A percentile compares a stretch with the other conserved stretches of the same genome.
These are phyloP conservation scores for Gynandropsis gynandra DNA, from an alignment of 345 rosid species.

Conservation along the genomic window DNA sequence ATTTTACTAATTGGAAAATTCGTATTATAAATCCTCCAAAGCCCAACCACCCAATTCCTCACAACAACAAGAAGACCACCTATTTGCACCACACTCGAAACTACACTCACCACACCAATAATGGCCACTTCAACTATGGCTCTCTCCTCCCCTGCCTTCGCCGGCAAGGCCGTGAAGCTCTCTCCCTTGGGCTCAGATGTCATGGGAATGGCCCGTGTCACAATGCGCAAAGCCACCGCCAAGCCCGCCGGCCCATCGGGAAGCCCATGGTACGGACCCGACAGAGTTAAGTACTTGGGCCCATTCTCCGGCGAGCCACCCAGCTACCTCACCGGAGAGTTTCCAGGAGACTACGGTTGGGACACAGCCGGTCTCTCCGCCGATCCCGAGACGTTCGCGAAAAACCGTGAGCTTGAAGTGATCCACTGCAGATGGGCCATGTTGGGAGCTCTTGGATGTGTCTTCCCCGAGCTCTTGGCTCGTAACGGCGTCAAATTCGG, in stretches of 20 bases:
- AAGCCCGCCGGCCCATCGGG: slow-evolving; percentile 38
- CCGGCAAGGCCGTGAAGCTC: slow-evolving; percentile 52
- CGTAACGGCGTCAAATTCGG: slow-evolving; percentile 30
- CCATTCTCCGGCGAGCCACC: slow-evolving; percentile 78
- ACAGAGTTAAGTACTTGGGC: slow-evolving; percentile 76
- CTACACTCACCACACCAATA: too few species aligned
- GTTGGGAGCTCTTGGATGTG: slow-evolving; percentile 78
- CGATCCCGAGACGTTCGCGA: slow-evolving; percentile 85
- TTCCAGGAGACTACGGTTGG: slow-evolving; percentile 45
- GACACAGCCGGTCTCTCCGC: slow-evolving; percentile 75
- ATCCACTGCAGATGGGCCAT: slow-evolving; percentile 81
- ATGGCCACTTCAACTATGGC: slow-evolving; percentile 70
- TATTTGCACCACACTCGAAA: too few species aligned
- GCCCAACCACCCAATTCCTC: too few species aligned
- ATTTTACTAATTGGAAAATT: too few species aligned
- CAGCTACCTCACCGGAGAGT: slow-evolving; percentile 68
- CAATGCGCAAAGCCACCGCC: slow-evolving; percentile 43
- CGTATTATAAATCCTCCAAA: too few species aligned
- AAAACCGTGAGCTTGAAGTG: slow-evolving; percentile 81
- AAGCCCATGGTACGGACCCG: slow-evolving; percentile 69
- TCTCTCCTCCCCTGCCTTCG: slow-evolving; percentile 62
- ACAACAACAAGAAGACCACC: too few species aligned
- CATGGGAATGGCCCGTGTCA: slow-evolving; percentile 46
- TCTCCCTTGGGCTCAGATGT: slow-evolving; percentile 35
- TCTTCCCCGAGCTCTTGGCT: slow-evolving; percentile 60